Base-by-base conservation (phyloP, 2,329 filamentous ascomycete genomes). In the Chaetomium strumarium region DNA sequence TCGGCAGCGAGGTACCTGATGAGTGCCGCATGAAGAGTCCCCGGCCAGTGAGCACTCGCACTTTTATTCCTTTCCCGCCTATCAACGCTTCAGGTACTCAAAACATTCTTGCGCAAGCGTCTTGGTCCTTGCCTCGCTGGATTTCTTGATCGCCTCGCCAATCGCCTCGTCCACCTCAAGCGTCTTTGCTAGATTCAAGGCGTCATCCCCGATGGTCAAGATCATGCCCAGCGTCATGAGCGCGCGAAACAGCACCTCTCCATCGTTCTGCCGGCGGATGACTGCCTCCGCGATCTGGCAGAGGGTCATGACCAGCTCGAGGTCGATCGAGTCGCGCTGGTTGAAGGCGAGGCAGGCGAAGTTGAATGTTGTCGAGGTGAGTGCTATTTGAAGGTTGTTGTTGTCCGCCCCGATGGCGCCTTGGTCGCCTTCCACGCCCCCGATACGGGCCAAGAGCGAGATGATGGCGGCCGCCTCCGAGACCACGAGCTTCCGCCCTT, bases 151-250 rank as follows among this genome's bases (percentile, higher is more conserved):
- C 12, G 74, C 76, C 4, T 65, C 65, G 13, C 67, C 64, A 11
- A 79, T 67, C 66, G 72, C 73, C 12, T 61, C 59, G 5, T 68
- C 64, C 8, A 73, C 70, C 1, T 68, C 70, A 5, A 78, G 61
- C 29, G 69, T 72, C 62, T 65, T 72, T 33, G 70, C 72, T 56
- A 71, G 70, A 2, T 70, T 70, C 46, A 67, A 68, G 1, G 69
- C 71, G 46, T 70, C 70, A 13, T 67, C 72, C n/a, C 83, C 76
- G 13, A 87, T 71, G 6, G 74, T 75, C 20, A 90, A 67, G 54
- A 95, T 66, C 1, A 91, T 99, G 0, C 93, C 95, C 0, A 92
- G 70, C 0, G 88, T 89, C 7, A 95, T 88, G 6, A 97, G 75
- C 0, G 83, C 82, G 19, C 93, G 83, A 66, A 91, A 97, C 3